Conservation (phyloP, 1,284 basidiomycete genomes). For the Chalciporus sp. region DNA sequence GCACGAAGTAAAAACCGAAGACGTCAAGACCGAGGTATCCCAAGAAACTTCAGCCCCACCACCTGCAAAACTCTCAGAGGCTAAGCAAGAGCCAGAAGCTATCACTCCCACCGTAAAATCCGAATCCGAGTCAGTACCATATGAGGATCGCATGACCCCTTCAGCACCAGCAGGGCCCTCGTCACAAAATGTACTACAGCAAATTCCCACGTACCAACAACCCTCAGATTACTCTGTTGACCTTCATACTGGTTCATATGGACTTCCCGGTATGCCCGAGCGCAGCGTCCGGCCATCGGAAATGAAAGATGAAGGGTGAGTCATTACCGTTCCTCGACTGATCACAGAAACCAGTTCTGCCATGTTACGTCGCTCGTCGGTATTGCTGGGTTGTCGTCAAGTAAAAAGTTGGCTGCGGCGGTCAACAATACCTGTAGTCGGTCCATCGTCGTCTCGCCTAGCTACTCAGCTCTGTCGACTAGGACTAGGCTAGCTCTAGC, state of each 20-base stretch:
- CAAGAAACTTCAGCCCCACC: conserved; percentile 18
- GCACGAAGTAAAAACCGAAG: conserved; percentile 33
- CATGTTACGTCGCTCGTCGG: conserved; percentile 27
- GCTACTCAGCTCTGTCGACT: conserved; percentile 45
- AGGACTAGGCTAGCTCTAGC: conserved; percentile 72
- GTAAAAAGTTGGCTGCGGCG: conserved; percentile 24
- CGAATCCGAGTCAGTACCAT: conserved; percentile 19
- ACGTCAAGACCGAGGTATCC: conserved; percentile 18
- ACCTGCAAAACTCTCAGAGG: conserved; percentile 20
- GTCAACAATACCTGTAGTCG: conserved; percentile 47
- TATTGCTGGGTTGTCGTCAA: conserved; percentile 33
- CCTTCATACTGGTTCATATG: conserved; percentile 39
- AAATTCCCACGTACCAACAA: conserved; percentile 77
- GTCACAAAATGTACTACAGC: conserved; percentile 49
- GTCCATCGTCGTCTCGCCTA: conserved; percentile 46
- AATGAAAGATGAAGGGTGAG: conserved; percentile 99
- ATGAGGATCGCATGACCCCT: conserved; percentile 20
- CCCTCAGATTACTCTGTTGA: conserved; percentile 53
- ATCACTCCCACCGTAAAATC: conserved; percentile 16
- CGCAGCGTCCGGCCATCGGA: conserved; percentile 85
- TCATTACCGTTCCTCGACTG: conserved; percentile 8
- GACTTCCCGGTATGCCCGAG: conserved; percentile 52
- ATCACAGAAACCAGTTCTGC: conserved; percentile 11
- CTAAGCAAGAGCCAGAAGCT: conserved; percentile 22
- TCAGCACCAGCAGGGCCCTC: conserved; percentile 23